Evolutionary conservation across 768 basidiomycete genomes (phyloP).

Genomic region (Rossbeevera mucosa): DNA sequence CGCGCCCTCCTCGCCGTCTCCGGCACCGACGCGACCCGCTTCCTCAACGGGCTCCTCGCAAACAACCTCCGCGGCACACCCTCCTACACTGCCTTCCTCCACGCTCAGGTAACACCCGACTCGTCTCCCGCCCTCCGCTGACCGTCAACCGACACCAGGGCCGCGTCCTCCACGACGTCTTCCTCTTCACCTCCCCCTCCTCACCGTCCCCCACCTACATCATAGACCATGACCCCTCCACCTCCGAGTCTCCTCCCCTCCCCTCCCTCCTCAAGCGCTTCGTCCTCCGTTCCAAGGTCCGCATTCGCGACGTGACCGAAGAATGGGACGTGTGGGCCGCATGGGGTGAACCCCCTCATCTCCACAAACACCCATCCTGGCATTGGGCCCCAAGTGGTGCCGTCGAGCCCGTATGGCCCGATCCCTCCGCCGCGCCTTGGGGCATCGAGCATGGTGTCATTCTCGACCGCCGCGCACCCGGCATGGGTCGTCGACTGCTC

Average conservation of each 20-base stretch:
- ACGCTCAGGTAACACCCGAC: constrained; percentile 57
- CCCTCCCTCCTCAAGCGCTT: constrained; percentile 74
- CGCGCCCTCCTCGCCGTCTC: constrained; percentile 70
- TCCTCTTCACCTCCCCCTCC: constrained; percentile 64
- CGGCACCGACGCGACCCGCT: constrained; percentile 75
- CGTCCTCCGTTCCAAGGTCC: constrained; percentile 85
- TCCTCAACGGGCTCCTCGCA: constrained; percentile 75
- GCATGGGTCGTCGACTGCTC: constrained; percentile 75
- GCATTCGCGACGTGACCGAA: constrained; percentile 69
- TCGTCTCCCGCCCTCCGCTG: not conserved
- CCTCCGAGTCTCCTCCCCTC: constrained; percentile 57
- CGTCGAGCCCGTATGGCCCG: constrained; percentile 71
- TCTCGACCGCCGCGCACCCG: constrained; percentile 62
- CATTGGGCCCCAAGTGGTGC: constrained; percentile 63
- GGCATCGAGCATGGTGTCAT: constrained; percentile 49
- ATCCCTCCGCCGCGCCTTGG: constrained; percentile 52
- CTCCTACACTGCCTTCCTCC: constrained; percentile 68
- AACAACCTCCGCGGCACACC: constrained; percentile 47
- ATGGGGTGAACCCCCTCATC: constrained; percentile 54
- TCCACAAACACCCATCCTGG: constrained; percentile 46
- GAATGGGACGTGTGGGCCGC: constrained; percentile 80
- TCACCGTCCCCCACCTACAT: constrained; percentile 53
- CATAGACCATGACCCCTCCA: constrained; percentile 64
- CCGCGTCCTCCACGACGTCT: constrained; percentile 82
- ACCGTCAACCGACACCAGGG: constrained; percentile 47